These are phyloP conservation scores for Solanum clarkiae DNA, from an alignment of 257 asterid species.

Conservation along the genomic window DNA sequence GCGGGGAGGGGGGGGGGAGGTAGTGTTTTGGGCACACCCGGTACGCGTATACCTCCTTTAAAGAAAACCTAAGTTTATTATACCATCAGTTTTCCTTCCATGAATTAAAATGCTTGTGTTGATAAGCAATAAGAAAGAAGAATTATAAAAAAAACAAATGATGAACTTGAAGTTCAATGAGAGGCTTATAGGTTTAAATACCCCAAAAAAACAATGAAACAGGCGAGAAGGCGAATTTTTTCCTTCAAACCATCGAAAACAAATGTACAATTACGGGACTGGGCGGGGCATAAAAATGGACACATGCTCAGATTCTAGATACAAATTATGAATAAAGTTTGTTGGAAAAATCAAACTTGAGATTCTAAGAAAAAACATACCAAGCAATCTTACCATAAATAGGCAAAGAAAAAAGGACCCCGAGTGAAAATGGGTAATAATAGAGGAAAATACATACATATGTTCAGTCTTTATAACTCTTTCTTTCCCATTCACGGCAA, in stretches of 20 bases:
- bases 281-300: background rate
- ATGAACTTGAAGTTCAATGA: background rate
- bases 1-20: no score
- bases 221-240: background rate
- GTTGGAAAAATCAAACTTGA: background rate
- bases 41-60: background rate
- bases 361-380: background rate
- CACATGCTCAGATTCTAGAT: background rate
- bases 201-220: background rate
- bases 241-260: background rate
- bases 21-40: background rate
- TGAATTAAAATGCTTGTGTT: background rate
- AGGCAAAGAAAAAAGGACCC: background rate
- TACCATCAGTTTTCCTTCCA: background rate
- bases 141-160: background rate
- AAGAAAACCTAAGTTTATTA: background rate
- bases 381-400: background rate
- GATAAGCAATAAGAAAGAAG: no score
- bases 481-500: background rate
- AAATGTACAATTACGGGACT: background rate
- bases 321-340: background rate
- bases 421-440: background rate
- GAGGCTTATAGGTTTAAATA: background rate
- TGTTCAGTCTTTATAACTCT: background rate
- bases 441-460: background rate